Percentiles rank a stretch among this genome's conserved stretches.
These are phyloP conservation scores for Coemansia sp. DNA, from an alignment of 192 early-diverging fungal genomes.

Conservation along the genomic window DNA sequence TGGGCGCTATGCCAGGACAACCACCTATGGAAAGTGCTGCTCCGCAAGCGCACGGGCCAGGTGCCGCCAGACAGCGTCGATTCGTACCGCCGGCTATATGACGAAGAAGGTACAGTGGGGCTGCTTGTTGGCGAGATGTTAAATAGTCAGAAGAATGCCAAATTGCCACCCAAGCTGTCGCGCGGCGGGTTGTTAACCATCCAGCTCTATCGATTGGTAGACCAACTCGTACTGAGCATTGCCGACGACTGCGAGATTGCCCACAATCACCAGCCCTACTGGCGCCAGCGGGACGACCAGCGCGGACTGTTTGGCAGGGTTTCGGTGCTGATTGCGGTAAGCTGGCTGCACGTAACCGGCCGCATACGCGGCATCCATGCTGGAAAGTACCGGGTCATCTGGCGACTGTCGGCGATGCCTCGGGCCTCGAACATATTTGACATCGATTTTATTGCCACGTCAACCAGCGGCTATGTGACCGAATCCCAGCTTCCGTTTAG, in stretches of 20 bases:
- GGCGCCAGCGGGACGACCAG: slow-evolving; percentile 17
- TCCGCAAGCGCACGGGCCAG: slow-evolving; percentile 10
- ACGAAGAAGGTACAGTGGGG: slow-evolving; percentile 26
- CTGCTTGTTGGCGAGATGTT: neutral
- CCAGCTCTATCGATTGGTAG: slow-evolving; percentile 6
- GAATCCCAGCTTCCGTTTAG: slow-evolving; percentile 26
- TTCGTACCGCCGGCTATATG: slow-evolving; percentile 23
- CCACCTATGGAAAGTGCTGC: slow-evolving; percentile 31
- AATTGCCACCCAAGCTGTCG: too few species aligned
- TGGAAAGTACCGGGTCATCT: slow-evolving; percentile 33
- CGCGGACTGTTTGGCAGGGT: slow-evolving; percentile 37
- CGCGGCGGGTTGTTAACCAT: too few species aligned
- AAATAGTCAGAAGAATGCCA: slow-evolving; percentile 56
- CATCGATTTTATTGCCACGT: slow-evolving; percentile 23
- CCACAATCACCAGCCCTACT: slow-evolving; percentile 30
- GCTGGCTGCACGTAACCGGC: slow-evolving; percentile 39
- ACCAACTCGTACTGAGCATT: slow-evolving; percentile 17
- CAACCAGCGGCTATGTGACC: neutral
- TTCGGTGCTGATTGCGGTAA: slow-evolving; percentile 23
- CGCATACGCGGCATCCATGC: slow-evolving; percentile 27
- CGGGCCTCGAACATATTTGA: slow-evolving; percentile 29
- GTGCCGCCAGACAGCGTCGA: neutral
- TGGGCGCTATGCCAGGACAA: slow-evolving; percentile 8
- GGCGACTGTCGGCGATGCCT: slow-evolving; percentile 36
- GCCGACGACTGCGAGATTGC: slow-evolving; percentile 29